These are phyloP conservation scores for Neurospora crassa DNA, from an alignment of 2,329 filamentous ascomycete genomes.

Conservation along the genomic window DNA sequence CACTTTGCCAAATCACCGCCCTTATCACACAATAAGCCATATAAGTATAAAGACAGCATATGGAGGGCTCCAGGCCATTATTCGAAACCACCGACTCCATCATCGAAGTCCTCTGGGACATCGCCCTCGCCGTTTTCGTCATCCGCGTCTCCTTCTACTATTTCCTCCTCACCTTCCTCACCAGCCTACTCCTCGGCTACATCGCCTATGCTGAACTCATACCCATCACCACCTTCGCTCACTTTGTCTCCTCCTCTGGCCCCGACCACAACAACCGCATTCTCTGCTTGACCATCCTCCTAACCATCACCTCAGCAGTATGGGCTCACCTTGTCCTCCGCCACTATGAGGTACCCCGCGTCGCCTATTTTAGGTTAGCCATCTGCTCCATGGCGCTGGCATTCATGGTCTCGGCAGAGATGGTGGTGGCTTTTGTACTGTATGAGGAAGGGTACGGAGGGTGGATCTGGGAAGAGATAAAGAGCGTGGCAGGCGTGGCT, in stretches of 20 bases:
- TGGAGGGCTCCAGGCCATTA: constrained; percentile 4
- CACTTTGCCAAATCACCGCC: neutral
- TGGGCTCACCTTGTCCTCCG: constrained; percentile 19
- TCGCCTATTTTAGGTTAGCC: constrained; percentile 20
- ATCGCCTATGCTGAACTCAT: constrained; percentile 2
- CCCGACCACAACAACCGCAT: constrained; percentile 6
- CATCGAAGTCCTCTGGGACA: constrained; percentile 28
- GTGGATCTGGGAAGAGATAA: constrained; percentile 12
- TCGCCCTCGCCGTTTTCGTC: constrained; percentile 27
- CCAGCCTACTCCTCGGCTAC: constrained; percentile 13
- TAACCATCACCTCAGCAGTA: constrained; percentile 12
- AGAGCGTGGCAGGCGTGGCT: constrained; percentile 5
- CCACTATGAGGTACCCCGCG: constrained; percentile 21
- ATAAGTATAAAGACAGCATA: neutral
- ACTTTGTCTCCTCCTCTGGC: constrained; percentile 1
- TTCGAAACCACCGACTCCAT: constrained; percentile 26
- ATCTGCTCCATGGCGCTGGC: constrained; percentile 19
- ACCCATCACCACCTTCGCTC: constrained; percentile 11
- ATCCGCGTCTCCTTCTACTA: constrained; percentile 24
- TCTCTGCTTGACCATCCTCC: constrained; percentile 5
- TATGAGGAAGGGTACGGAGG: constrained; percentile 15
- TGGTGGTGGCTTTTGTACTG: constrained; percentile 10
- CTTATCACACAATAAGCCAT: neutral
- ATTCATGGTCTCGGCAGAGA: constrained; percentile 17
- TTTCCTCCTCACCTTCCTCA: constrained; percentile 20